Percentiles rank a stretch among this genome's conserved stretches.
phyloP scores from a whole-genome alignment of 805 yeast genomes.

The Zygosaccharomyces pseudorouxii region DNA sequence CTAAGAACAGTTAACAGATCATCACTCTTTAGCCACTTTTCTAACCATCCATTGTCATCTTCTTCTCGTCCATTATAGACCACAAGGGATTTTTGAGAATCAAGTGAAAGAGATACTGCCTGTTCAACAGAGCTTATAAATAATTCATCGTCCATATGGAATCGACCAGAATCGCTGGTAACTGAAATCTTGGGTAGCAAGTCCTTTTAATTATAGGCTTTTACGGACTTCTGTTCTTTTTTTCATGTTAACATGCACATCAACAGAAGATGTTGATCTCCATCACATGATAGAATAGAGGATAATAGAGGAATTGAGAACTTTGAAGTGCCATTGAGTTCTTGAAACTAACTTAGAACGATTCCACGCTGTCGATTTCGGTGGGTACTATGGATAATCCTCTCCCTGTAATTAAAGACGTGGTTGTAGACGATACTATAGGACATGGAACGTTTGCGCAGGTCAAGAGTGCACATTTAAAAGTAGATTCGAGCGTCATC shows the following conservation, averaged over 20 bases:
- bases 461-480: constrained; percentile 47
- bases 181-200: not conserved
- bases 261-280: not conserved
- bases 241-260: not conserved
- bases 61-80: constrained; percentile 34
- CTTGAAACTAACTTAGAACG: not conserved
- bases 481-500: constrained; percentile 35
- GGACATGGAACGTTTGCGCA: constrained; percentile 69
- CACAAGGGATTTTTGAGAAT: constrained; percentile 37
- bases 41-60: constrained; percentile 29
- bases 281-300: constrained; percentile 1
- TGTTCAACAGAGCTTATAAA: constrained; percentile 30
- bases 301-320: not conserved
- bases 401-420: constrained; percentile 45
- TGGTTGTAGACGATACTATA: constrained; percentile 47
- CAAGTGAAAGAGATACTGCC: constrained; percentile 41
- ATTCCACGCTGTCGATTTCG: not conserved
- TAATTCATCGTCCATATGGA: constrained; percentile 12
- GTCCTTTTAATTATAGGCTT: not conserved
- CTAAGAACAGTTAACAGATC: constrained; percentile 18
- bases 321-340: not conserved
- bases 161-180: not conserved
- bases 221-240: not conserved
- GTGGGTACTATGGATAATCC: constrained; percentile 14
- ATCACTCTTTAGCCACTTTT: constrained; percentile 21